Evolutionary conservation across 179 eudicot species (phyloP).

Genomic region (Gypsophila paniculata): DNA sequence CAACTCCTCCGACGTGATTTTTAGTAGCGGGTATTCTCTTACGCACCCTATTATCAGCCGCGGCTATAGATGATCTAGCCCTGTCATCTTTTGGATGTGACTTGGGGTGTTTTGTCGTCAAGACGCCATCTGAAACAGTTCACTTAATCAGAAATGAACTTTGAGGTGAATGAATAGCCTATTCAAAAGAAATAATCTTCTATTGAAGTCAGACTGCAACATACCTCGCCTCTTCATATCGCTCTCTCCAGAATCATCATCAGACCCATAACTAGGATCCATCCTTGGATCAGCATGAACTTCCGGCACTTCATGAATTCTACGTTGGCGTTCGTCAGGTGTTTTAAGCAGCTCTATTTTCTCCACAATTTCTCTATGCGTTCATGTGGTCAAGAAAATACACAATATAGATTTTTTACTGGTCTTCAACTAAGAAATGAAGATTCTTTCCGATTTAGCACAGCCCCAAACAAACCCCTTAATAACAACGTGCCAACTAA

Average conservation of each 20-base stretch:
- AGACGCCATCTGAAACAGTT: constrained; percentile 43
- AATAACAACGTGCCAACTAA: background rate
- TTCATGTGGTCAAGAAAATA: constrained; percentile 39
- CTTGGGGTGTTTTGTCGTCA: constrained; percentile 31
- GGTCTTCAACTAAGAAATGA: constrained; percentile 4
- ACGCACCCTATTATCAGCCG: constrained; percentile 26
- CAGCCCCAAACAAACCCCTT: background rate
- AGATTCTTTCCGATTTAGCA: background rate
- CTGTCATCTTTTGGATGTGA: constrained; percentile 32
- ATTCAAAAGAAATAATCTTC: background rate
- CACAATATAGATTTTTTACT: constrained; percentile 1
- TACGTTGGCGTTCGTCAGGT: constrained; percentile 80
- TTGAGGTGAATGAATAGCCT: constrained; percentile 3
- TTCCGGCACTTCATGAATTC: constrained; percentile 76
- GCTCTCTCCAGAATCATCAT: constrained; percentile 56
- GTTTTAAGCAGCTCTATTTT: constrained; percentile 77
- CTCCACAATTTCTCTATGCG: constrained; percentile 94
- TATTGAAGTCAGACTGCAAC: background rate
- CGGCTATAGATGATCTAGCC: constrained; percentile 26
- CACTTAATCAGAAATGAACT: constrained; percentile 14
- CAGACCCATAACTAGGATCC: constrained; percentile 88
- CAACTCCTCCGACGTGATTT: constrained; percentile 31
- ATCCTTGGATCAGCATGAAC: constrained; percentile 92
- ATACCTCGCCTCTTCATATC: constrained; percentile 66
- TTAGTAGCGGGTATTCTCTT: constrained; percentile 26